Percentiles rank a stretch among this genome's conserved stretches.
phyloP scores from a whole-genome alignment of 768 basidiomycete genomes.

The Trametes cubensis region DNA sequence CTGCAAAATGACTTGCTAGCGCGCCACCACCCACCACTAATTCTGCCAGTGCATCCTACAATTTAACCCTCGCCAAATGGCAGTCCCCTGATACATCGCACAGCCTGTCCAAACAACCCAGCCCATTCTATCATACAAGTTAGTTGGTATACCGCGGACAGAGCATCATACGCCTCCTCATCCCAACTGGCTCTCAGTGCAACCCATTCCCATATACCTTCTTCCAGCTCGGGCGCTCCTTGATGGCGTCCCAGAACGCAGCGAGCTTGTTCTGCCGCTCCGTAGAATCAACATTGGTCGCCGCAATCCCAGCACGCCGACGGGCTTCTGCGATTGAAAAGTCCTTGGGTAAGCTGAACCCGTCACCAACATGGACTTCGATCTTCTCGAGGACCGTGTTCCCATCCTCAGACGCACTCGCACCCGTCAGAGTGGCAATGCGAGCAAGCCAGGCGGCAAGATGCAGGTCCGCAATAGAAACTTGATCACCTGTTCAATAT shows the following conservation, averaged over 20 bases:
- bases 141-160: conserved; percentile 2
- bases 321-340: conserved; percentile 39
- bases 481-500: conserved; percentile 69
- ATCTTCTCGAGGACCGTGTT: conserved; percentile 51
- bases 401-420: conserved; percentile 52
- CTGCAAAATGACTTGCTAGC: no score
- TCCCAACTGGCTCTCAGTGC: conserved; percentile 36
- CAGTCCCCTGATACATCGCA: no score
- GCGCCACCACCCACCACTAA: no score
- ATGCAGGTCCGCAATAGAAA: conserved; percentile 81
- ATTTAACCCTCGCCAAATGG: no score
- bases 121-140: conserved; percentile 1
- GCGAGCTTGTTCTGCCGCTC: conserved; percentile 55
- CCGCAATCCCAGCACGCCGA: conserved; percentile 33
- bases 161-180: background rate
- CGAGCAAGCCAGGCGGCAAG: conserved; percentile 75
- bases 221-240: conserved; percentile 71
- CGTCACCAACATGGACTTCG: conserved; percentile 53
- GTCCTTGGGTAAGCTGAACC: conserved; percentile 48
- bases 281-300: conserved; percentile 31
- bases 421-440: conserved; percentile 61
- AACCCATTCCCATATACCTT: conserved; percentile 57
- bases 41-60: no score
- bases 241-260: conserved; percentile 72
- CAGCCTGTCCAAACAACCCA: no score